A percentile compares a stretch with the other conserved stretches of the same genome.
phyloP scores from a whole-genome alignment of 257 asterid species.

The Jasminum sambac region DNA sequence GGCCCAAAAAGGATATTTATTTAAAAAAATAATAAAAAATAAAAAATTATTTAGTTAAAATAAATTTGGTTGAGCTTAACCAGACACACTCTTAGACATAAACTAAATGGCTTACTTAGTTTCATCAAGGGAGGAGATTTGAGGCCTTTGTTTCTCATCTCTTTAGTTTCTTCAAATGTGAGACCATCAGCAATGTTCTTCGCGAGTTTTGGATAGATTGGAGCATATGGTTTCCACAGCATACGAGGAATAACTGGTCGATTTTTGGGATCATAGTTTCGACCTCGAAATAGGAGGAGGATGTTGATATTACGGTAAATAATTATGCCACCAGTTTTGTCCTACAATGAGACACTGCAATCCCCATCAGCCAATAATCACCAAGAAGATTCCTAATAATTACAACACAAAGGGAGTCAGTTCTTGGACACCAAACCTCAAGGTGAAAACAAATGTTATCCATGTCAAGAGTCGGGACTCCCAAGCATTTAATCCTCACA shows the following conservation, averaged over 20 bases:
- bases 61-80: neutral
- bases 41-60: neutral
- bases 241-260: slow-evolving; percentile 62
- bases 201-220: slow-evolving; percentile 88
- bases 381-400: neutral
- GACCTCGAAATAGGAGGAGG: slow-evolving; percentile 69
- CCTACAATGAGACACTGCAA: slow-evolving; percentile 62
- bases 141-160: slow-evolving; percentile 73
- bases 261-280: slow-evolving; percentile 58
- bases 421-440: slow-evolving; percentile 52
- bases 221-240: slow-evolving; percentile 85
- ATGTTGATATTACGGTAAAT: slow-evolving; percentile 63
- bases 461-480: slow-evolving; percentile 92
- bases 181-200: slow-evolving; percentile 78
- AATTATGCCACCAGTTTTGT: slow-evolving; percentile 79
- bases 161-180: slow-evolving; percentile 81
- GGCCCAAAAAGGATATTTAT: neutral
- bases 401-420: neutral
- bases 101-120: slow-evolving; percentile 53
- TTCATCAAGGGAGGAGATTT: slow-evolving; percentile 71
- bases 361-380: slow-evolving; percentile 35
- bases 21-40: no score
- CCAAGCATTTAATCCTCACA: slow-evolving; percentile 83
- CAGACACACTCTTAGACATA: neutral
- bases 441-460: slow-evolving; percentile 87